Base-by-base conservation (phyloP, 805 yeast genomes). In the Starmerella vaccinii region DNA sequence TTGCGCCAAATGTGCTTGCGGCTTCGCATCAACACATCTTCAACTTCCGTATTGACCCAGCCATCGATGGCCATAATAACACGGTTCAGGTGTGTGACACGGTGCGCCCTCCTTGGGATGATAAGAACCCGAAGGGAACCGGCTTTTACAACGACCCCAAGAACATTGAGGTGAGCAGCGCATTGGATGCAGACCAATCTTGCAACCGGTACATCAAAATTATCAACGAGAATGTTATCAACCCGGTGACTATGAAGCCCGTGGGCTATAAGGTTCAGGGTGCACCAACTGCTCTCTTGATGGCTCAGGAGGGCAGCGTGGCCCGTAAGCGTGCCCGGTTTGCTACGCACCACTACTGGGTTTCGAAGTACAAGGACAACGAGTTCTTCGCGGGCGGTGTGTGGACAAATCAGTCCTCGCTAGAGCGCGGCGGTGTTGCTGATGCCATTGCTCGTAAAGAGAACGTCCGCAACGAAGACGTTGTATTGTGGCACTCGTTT, bases 1-100 rank as follows among this genome's bases (percentile, higher is more conserved):
- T 84, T 51, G 87, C 86, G 29, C 89, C 88, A 55, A 78, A 81
- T 61, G 87, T 81, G 50, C 75, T 82, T 75, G 94, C 94, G 45
- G 81, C 89, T 22, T 81, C 78, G 72, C 94, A 84, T 67, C 94
- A 84, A 71, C 94, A 84, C 70, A 73, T 84, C 63, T 71, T 84
- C 59, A 78, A 85, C 6, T 80, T 83, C 70, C 79, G 92, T 71
- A 77, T 84, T 62, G 92, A 84, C 67, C 83, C 89, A 29, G 84
- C 89, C 51, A 64, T 84, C 45, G 94, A 84, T 63, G 94, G 94
- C 59, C 81, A 83, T 66, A 71, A 79, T 56, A 84, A 84, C 72
- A 71, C 90, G 5, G 84, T 83, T 53, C 78, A 76, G 43, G 82
- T 74, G 60, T 88, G 82, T 63, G 92, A 84, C 64, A 78, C 77